Evolutionary conservation across 1,284 basidiomycete species (phyloP), one percentile per base, ranked within the genome.

Genomic region (Tilletiopsis washingtonensis): DNA sequence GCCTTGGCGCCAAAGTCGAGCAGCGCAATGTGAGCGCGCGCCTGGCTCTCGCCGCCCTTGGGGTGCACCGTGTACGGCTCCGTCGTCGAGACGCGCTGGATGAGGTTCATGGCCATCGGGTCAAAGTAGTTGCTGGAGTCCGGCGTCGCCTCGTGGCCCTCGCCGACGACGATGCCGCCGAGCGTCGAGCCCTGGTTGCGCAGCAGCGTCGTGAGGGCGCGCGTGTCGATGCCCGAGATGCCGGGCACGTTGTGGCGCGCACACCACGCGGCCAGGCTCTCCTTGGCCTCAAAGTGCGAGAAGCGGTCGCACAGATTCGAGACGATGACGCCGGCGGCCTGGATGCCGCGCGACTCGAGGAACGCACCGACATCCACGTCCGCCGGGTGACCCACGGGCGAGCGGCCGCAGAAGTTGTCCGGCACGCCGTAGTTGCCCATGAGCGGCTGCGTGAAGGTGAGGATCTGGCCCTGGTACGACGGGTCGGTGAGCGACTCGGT

Each of bases 401-500:
- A 64, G n/a, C 45, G 46, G 9, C 53, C 50, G 36, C 37, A 43
- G 24, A 56, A 54, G 75, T 99, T 98, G 46, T 75, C 69, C 9
- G 93, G 93, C 3, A 99, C 91, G 57, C 94, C 93, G 72, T 98
- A 99, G 76, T 99, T 99, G 44, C 94, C 94, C 62, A 98, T 96
- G 75, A 99, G 82, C 21, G 94, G 93, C 4, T 91, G 88, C 24
- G 93, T 98, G 78, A 99, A 99, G 53, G 97, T 91, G 56, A 99
- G 82, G 64, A 98, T 90, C 77, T 99, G 94, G 47, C 90, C 87
- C 32, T 89, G 87, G 77, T 99, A 98, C 7, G 94, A 98, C 5
- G 93, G 93, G 74, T 99, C 93, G 41, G 93, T 99, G 89, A 99
- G 94, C 14, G 91, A 96, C 77, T 99, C 94, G 49, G 91, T 97